Evolutionary conservation across 2,329 filamentous ascomycete genomes (phyloP).

Genomic region (Phyllosticta citrichinensis): DNA sequence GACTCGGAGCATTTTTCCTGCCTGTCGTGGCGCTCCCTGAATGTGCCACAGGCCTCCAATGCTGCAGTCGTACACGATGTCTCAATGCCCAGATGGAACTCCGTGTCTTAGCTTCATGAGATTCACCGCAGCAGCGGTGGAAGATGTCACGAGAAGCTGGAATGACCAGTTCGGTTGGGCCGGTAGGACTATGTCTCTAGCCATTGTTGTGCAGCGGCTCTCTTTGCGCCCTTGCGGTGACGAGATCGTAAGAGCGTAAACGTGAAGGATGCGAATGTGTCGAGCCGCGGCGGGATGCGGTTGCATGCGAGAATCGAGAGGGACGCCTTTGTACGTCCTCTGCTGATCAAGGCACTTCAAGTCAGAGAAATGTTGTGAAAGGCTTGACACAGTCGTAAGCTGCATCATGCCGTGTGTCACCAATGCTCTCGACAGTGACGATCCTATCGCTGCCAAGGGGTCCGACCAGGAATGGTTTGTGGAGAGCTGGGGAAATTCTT

Average conservation of each 20-base stretch:
- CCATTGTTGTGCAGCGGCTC: neutral
- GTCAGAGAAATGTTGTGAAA: neutral
- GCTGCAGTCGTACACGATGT: neutral
- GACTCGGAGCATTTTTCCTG: neutral
- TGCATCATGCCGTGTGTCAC: neutral
- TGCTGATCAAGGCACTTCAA: too few species aligned
- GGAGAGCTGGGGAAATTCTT: constrained; percentile 50
- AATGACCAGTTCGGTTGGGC: neutral
- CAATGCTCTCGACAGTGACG: neutral
- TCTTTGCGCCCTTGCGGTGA: neutral
- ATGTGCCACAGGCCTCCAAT: neutral
- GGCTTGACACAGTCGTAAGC: neutral
- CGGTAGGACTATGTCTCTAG: neutral
- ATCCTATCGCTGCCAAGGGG: neutral
- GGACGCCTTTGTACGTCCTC: too few species aligned
- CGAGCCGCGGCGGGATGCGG: neutral
- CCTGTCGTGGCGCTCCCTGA: neutral
- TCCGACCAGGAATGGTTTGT: neutral
- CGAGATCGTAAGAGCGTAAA: too few species aligned
- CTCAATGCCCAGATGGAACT: neutral
- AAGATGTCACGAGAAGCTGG: neutral
- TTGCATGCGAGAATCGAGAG: too few species aligned
- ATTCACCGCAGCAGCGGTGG: neutral
- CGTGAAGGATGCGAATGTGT: neutral
- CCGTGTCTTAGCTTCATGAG: neutral